These are phyloP conservation scores for Neurospora cerealis DNA, from an alignment of 495 filamentous ascomycete genomes.

Conservation along the genomic window DNA sequence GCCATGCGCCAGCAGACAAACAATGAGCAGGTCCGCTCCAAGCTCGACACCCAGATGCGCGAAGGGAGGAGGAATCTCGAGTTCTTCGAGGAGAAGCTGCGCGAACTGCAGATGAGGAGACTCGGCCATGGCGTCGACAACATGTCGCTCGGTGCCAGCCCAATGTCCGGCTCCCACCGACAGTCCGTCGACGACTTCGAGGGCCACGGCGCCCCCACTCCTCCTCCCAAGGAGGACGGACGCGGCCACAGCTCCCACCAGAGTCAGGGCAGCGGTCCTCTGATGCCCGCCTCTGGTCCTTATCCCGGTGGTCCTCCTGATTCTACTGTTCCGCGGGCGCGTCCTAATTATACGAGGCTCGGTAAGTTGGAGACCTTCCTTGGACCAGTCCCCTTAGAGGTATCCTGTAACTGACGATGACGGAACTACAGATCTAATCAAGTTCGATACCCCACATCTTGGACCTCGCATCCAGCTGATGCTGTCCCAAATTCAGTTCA, in stretches of 20 bases:
- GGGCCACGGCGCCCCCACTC: constrained; percentile 41
- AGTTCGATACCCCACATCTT: constrained; percentile 92
- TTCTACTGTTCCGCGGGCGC: constrained; percentile 56
- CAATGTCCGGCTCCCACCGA: constrained; percentile 26
- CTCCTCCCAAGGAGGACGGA: constrained; percentile 54
- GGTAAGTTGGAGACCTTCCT: constrained; percentile 46
- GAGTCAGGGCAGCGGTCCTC: constrained; percentile 43
- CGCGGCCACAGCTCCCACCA: constrained; percentile 26
- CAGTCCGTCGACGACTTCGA: constrained; percentile 27
- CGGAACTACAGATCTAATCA: constrained; percentile 71
- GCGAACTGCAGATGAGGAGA: constrained; percentile 74
- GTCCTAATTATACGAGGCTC: constrained; percentile 91
- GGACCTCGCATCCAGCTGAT: constrained; percentile 98
- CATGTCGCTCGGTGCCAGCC: constrained; percentile 44
- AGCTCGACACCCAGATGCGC: constrained; percentile 83
- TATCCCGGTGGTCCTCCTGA: constrained; percentile 66
- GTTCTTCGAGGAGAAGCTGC: constrained; percentile 85
- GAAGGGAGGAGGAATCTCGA: constrained; percentile 86
- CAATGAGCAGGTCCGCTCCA: constrained; percentile 79
- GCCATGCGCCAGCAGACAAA: constrained; percentile 91
- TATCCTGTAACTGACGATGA: neutral
- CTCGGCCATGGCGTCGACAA: constrained; percentile 54
- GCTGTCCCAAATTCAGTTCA: constrained; percentile 98
- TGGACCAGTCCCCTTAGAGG: neutral
- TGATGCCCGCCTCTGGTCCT: constrained; percentile 77